Conservation (phyloP, 306 rosid species). For the Cajanus cajan region DNA sequence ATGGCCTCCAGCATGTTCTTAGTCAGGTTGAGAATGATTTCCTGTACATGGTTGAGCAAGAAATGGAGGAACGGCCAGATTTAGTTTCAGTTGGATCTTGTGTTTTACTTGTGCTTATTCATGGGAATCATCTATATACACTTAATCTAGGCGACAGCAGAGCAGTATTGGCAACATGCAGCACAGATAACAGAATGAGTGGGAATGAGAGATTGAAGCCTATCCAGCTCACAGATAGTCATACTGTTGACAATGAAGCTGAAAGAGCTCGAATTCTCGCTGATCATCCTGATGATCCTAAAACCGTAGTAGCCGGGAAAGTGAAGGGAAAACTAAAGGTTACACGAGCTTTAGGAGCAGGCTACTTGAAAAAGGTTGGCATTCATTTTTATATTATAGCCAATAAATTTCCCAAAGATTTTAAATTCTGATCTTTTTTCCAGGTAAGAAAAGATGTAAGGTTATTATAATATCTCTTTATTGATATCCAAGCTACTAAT, state of each 20-base stretch:
- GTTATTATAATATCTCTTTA: not conserved
- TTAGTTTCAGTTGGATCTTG: conserved; percentile 96
- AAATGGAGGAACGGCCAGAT: conserved; percentile 98
- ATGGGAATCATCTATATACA: conserved; percentile 83
- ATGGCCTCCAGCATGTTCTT: conserved; percentile 75
- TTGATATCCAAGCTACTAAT: not conserved
- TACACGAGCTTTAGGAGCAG: conserved; percentile 97
- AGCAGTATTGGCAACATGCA: conserved; percentile 72
- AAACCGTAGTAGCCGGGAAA: conserved; percentile 61
- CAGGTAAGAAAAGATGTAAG: not conserved
- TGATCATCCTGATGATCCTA: conserved; percentile 87
- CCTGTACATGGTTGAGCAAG: conserved; percentile 95
- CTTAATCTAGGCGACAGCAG: conserved; percentile 93
- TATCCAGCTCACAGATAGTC: conserved; percentile 85
- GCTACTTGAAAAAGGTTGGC: conserved; percentile 92
- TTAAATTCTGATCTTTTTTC: not conserved
- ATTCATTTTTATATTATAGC: not conserved
- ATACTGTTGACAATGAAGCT: conserved; percentile 73
- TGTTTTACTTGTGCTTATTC: conserved; percentile 84
- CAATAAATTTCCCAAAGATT: conserved; percentile 20
- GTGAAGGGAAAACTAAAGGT: conserved; percentile 95
- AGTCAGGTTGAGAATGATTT: conserved; percentile 87
- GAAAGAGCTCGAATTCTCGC: conserved; percentile 64
- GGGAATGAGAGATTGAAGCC: conserved; percentile 56
- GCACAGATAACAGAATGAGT: conserved; percentile 18